Evolutionary conservation across 2,329 filamentous ascomycete genomes (phyloP).

Genomic region (Nectriaceae sp.): DNA sequence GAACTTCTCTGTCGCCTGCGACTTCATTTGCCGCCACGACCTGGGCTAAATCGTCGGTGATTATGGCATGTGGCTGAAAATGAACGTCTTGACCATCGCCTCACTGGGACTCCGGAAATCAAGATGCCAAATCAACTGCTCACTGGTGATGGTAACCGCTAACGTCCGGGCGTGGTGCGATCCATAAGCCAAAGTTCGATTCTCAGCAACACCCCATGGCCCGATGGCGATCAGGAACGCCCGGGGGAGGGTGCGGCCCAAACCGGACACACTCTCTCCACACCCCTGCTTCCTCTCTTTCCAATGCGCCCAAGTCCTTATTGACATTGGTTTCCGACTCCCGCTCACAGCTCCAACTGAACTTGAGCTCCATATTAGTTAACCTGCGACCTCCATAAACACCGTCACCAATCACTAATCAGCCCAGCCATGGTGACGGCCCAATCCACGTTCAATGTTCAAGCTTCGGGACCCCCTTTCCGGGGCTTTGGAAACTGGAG

Average conservation of each 20-base stretch:
- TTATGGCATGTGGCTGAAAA: too few relatives aligned
- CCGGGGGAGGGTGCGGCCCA: conserved; percentile 17
- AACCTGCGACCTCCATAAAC: conserved; percentile 16
- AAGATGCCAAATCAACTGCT: conserved; percentile 10
- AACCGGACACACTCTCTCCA: conserved; percentile 11
- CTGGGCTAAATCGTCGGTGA: too few relatives aligned
- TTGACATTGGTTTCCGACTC: not conserved
- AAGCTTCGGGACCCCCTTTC: too few relatives aligned
- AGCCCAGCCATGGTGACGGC: not conserved
- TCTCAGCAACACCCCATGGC: conserved; percentile 26
- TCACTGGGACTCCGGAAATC: too few relatives aligned
- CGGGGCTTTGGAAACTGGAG: too few relatives aligned
- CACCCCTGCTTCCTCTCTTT: conserved; percentile 15
- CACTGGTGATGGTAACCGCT: conserved; percentile 19
- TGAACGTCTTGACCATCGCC: too few relatives aligned
- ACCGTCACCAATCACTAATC: not conserved
- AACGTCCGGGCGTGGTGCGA: conserved; percentile 24
- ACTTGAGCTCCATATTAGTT: conserved; percentile 18
- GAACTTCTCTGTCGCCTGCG: too few relatives aligned
- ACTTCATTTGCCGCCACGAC: too few relatives aligned
- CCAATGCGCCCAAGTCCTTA: conserved; percentile 1
- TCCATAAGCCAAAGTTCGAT: conserved; percentile 34
- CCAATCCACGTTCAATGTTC: not conserved
- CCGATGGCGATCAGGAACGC: conserved; percentile 29
- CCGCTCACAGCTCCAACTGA: conserved; percentile 10